Evolutionary conservation across 371 early-diverging fungal genomes (phyloP), one percentile per base, ranked within the genome.

Genomic region (Mortierella sp.): DNA sequence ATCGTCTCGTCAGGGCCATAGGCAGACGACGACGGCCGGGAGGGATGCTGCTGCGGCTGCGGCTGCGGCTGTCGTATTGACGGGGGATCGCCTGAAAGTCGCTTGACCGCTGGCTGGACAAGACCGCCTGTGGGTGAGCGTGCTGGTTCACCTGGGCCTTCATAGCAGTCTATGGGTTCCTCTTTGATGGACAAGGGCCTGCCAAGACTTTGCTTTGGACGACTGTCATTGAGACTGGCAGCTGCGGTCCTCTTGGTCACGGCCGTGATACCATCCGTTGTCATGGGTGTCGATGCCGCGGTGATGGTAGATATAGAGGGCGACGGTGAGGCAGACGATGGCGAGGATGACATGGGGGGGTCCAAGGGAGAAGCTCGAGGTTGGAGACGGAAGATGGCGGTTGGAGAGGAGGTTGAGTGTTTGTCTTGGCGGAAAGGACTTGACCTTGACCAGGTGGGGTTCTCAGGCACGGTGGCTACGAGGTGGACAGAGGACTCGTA

Each of bases 251-350:
- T 66, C 40, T 69, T 77, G 0, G 78, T 82, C 13, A 82, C 78
- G 9, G 75, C 77, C 5, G 66, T 48, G 13, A 82, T 72, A 8
- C 75, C 66, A 31, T 82, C 83, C 24, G 73, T 45, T 3, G 75
- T 68, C 65, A 78, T 34, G 22, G 83, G 72, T 13, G 75, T 77
- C 4, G 77, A 74, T 24, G 58, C 77, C 14, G 77, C 78, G 1
- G 78, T 72, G 14, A 63, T 66, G 13, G 74, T 65, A 5, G 81
- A 73, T 14, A 76, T 77, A 47, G 81, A 76, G 26, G 80, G 81
- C 4, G 81, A 80, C 4, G 81, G 81, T 1, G 81, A 82, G n/a
- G 72, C 43, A 4, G 83, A 77, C 43, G 83, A 75, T 10, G 83
- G 69, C 0, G 77, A 76, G 4, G 83, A 75, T 2, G 77, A 74